Conservation (phyloP, 2,329 filamentous ascomycete species). For the Xylariaceae sp. region DNA sequence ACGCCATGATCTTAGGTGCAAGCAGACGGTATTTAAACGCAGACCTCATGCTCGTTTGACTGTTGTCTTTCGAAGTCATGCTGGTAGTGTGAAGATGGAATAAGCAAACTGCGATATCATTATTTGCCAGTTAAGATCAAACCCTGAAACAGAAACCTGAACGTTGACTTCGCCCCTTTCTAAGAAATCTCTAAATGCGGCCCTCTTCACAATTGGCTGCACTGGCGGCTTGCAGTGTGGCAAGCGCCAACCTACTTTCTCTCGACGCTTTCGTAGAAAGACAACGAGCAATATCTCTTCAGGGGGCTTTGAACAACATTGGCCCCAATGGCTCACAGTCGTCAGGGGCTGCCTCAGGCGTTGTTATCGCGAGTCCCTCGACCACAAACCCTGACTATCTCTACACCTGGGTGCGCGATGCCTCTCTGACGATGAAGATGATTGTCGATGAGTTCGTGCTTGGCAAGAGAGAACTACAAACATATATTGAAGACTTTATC, state of each 20-base stretch:
- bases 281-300: constrained; percentile 45
- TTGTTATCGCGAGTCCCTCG: constrained; percentile 53
- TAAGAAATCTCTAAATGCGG: constrained; percentile 14
- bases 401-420: constrained; percentile 56
- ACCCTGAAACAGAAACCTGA: too few relatives aligned
- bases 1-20: background rate
- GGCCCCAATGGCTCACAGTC: constrained; percentile 47
- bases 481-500: constrained; percentile 49
- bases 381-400: constrained; percentile 52
- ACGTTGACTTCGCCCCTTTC: background rate
- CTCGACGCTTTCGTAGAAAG: constrained; percentile 36
- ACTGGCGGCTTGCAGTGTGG: constrained; percentile 11
- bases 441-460: constrained; percentile 49
- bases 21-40: too few relatives aligned
- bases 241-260: constrained; percentile 7
- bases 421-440: constrained; percentile 49
- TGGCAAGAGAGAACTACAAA: constrained; percentile 42
- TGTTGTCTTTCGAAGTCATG: too few relatives aligned
- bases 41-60: too few relatives aligned
- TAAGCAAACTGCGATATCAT: too few relatives aligned
- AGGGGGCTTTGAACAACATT: constrained; percentile 53
- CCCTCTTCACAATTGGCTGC: constrained; percentile 11
- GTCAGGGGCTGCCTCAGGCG: constrained; percentile 43
- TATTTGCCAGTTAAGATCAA: background rate
- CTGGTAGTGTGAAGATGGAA: too few relatives aligned